Percentiles rank a stretch among this genome's conserved stretches.
Evolutionary conservation across 148 eudicot species (phyloP).

Genomic region (Amaranthus palmeri): DNA sequence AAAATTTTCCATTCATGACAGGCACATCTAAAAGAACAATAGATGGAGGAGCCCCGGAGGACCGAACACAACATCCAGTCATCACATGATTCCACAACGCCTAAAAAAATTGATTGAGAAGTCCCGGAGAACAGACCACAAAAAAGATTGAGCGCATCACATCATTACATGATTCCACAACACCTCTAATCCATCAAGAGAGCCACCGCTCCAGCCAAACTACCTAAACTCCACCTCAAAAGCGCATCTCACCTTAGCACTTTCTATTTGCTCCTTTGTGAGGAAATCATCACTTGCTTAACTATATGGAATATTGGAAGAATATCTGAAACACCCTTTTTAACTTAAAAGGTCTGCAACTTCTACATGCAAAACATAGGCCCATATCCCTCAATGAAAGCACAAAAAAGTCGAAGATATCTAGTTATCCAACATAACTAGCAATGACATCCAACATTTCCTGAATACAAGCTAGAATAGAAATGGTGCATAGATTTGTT

Average conservation of each 20-base stretch:
- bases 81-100: constrained; percentile 1
- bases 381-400: background rate
- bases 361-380: background rate
- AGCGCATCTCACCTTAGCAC: background rate
- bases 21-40: background rate
- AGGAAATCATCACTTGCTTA: no score
- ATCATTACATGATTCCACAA: background rate
- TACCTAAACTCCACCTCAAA: background rate
- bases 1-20: background rate
- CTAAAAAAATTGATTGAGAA: no score
- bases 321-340: background rate
- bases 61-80: background rate
- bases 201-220: background rate
- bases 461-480: background rate
- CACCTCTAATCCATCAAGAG: background rate
- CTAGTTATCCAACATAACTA: background rate
- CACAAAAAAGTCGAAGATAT: background rate
- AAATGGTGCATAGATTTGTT: background rate
- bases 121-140: no score
- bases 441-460: no score
- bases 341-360: background rate
- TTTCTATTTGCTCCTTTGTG: no score
- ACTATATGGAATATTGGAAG: background rate
- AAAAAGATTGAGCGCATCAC: no score
- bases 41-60: background rate